Percentiles rank a stretch among this genome's conserved stretches.
Conservation (phyloP, 2,329 filamentous ascomycete genomes). For the Colletotrichum higginsianum region DNA sequence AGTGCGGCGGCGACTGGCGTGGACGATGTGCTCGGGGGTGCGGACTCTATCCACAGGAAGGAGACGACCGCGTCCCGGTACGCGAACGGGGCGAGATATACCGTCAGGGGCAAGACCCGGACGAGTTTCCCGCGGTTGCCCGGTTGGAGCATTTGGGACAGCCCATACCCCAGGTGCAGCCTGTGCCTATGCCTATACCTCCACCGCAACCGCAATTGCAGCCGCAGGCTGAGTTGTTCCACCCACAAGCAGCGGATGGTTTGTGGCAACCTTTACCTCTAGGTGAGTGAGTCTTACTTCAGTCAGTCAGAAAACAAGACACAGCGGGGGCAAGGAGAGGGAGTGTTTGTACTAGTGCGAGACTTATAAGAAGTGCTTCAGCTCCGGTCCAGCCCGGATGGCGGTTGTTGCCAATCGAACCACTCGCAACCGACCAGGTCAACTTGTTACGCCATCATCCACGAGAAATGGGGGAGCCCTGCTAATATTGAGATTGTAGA, state of each 20-base stretch:
- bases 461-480: not conserved
- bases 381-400: too few relatives aligned
- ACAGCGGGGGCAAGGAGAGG: too few relatives aligned
- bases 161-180: not conserved
- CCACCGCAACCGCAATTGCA: not conserved
- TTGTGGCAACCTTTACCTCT: conserved; percentile 6
- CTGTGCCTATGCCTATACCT: not conserved
- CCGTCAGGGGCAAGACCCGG: conserved; percentile 16
- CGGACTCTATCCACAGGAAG: not conserved
- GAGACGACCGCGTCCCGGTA: conserved; percentile 21
- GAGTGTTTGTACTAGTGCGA: not conserved
- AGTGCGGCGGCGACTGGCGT: conserved; percentile 33
- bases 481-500: not conserved
- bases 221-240: not conserved
- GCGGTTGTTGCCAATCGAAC: not conserved
- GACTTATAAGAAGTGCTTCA: not conserved
- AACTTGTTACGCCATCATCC: not conserved
- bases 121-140: not conserved
- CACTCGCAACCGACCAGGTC: not conserved
- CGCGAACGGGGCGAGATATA: conserved; percentile 20
- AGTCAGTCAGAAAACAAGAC: not conserved
- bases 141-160: too few relatives aligned
- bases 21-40: conserved; percentile 13
- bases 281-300: conserved; percentile 20
- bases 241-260: not conserved